Evolutionary conservation across 257 asterid genomes (phyloP), one percentile per base, ranked within the genome.

Genomic region (Asclepias syriaca): DNA sequence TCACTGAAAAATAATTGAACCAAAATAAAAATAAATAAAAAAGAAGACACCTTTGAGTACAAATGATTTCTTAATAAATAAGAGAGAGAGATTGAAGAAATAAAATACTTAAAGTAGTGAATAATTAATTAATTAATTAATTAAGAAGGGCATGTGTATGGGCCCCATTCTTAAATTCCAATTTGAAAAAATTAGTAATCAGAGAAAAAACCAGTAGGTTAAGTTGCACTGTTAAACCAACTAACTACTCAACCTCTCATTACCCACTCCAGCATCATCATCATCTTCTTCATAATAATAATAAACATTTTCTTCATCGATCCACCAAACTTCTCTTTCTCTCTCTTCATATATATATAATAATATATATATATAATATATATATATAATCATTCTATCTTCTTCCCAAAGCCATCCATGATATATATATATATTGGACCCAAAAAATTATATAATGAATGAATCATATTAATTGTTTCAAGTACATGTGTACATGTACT

Each of bases 151-250:
- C 53, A 19, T 39, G 6, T 51, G 57, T 19, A 76, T 76, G 63
- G 73, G 73, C 66, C 14, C 14, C 58, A 77, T 46, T 21, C 71
- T 48, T 66, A 15, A 65, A n/a, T 49, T 46, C 66, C 15, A 71
- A 65, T 56, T 51, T 72, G 40, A 21, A 49, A 40, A 29, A 22
- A 21, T 40, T 29, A 39, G 10, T n/a, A 64, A 54, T 58, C 19
- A 72, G 50, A 57, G 50, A 56, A 53, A 3, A 39, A 45, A 56
- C 50, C 22, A 78, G 40, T 68, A 54, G 71, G 68, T 65, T 78
- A 66, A 78, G 72, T 78, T 73, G 78, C 75, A 78, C 69, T 50
- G 75, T 56, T 78, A 43, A 78, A 78, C 78, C 70, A 78, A 71
- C 77, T 72, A 77, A 77, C 77, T 3, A 72, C 80, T 70, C 74